Conservation (phyloP, 192 early-diverging fungal genomes). For the Bifiguratus adelaidae region DNA sequence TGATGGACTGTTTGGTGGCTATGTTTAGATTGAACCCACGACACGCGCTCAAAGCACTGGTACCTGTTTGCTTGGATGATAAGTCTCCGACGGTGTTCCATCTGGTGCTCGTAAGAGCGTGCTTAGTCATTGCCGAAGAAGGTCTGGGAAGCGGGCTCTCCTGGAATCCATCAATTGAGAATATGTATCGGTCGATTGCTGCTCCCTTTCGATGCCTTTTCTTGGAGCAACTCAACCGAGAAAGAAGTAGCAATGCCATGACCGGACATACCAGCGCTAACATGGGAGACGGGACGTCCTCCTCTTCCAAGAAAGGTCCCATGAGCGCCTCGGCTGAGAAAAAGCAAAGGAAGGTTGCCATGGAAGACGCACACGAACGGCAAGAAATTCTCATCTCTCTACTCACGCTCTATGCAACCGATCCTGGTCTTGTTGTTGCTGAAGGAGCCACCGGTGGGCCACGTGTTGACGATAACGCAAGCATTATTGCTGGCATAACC, state of each 20-base stretch:
- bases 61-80: slow-evolving; percentile 59
- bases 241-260: slow-evolving; percentile 15
- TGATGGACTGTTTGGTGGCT: slow-evolving; percentile 64
- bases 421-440: slow-evolving; percentile 71
- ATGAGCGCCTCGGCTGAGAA: slow-evolving; percentile 24
- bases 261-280: slow-evolving; percentile 1
- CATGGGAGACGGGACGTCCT: slow-evolving; percentile 17
- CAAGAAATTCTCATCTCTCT: slow-evolving; percentile 72
- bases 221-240: slow-evolving; percentile 33
- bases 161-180: slow-evolving; percentile 56
- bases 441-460: too few species aligned
- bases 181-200: slow-evolving; percentile 46
- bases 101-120: slow-evolving; percentile 68
- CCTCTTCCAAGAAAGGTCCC: too few species aligned
- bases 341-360: slow-evolving; percentile 28
- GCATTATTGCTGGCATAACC: slow-evolving; percentile 62
- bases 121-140: slow-evolving; percentile 60
- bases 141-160: slow-evolving; percentile 45
- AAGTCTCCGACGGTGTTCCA: slow-evolving; percentile 67
- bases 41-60: slow-evolving; percentile 55
- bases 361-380: slow-evolving; percentile 53
- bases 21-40: slow-evolving; percentile 71
- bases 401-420: slow-evolving; percentile 60
- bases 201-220: slow-evolving; percentile 54
- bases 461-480: slow-evolving; percentile 63